Evolutionary conservation across 2,329 filamentous ascomycete species (phyloP).

Genomic region (Neoascochyta sp.): DNA sequence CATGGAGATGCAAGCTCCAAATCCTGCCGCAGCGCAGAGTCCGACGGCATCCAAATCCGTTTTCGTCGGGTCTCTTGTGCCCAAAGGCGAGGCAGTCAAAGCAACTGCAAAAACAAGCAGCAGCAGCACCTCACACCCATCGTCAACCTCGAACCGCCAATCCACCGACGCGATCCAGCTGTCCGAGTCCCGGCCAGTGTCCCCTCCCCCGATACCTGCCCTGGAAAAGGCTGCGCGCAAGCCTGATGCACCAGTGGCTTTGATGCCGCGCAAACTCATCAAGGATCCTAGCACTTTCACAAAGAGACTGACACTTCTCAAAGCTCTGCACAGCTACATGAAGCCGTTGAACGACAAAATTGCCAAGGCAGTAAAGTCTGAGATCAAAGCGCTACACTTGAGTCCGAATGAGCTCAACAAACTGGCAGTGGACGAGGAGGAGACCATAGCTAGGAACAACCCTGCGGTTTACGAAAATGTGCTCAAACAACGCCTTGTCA

Average conservation of each 20-base stretch:
- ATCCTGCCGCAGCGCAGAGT: constrained; percentile 1
- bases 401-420: constrained; percentile 65
- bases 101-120: constrained; percentile 7
- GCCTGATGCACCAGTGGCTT: constrained; percentile 45
- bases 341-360: constrained; percentile 64
- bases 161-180: constrained; percentile 9
- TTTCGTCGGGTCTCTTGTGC: constrained; percentile 25
- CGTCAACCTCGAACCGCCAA: constrained; percentile 6
- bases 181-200: constrained; percentile 28
- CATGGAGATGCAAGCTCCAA: constrained; percentile 7
- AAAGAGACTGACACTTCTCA: constrained; percentile 45
- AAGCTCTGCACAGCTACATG: constrained; percentile 63
- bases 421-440: constrained; percentile 72
- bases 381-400: constrained; percentile 55
- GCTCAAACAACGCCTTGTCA: constrained; percentile 75
- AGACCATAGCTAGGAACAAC: constrained; percentile 65
- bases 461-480: constrained; percentile 73
- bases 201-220: constrained; percentile 26
- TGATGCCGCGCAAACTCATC: constrained; percentile 66
- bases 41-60: constrained; percentile 10
- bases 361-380: constrained; percentile 49
- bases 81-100: constrained; percentile 9
- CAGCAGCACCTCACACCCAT: constrained; percentile 1
- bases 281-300: constrained; percentile 42
- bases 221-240: constrained; percentile 10